Percentiles rank a stretch among this genome's conserved stretches.
phyloP scores from a whole-genome alignment of 805 yeast genomes.

The Starmerella stellata region DNA sequence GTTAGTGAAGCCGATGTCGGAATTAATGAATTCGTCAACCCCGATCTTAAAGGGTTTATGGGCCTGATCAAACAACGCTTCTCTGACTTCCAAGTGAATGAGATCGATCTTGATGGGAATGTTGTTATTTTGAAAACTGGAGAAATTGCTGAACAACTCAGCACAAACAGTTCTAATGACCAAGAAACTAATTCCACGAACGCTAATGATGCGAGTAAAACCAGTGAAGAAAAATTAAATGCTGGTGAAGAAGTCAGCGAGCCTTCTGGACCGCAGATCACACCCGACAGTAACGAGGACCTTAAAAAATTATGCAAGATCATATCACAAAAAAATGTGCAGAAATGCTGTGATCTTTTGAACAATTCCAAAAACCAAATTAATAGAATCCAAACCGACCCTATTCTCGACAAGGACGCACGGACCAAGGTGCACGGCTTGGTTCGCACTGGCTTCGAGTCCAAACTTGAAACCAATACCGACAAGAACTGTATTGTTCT shows the following conservation, averaged over 20 bases:
- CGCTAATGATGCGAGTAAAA: slow-evolving; percentile 8
- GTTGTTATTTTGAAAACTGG: slow-evolving; percentile 47
- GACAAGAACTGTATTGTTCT: slow-evolving; percentile 22
- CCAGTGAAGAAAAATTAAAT: background rate
- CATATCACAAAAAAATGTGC: slow-evolving; percentile 46
- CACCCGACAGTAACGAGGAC: slow-evolving; percentile 22
- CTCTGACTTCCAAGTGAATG: slow-evolving; percentile 87
- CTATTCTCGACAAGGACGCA: slow-evolving; percentile 47
- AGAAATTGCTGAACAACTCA: slow-evolving; percentile 18
- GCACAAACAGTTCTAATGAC: background rate
- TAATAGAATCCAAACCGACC: slow-evolving; percentile 24
- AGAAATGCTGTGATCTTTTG: slow-evolving; percentile 36
- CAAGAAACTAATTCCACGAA: slow-evolving; percentile 15
- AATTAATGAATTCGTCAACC: slow-evolving; percentile 49
- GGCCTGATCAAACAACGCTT: slow-evolving; percentile 78
- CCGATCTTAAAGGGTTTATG: slow-evolving; percentile 40
- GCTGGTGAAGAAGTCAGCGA: background rate
- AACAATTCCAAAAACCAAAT: slow-evolving; percentile 37
- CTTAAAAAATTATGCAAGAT: slow-evolving; percentile 31
- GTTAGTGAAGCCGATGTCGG: slow-evolving; percentile 72
- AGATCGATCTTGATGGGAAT: slow-evolving; percentile 46
- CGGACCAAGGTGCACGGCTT: slow-evolving; percentile 68
- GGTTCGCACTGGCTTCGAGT: slow-evolving; percentile 52
- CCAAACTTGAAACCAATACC: slow-evolving; percentile 64
- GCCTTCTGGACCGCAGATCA: background rate